Percentiles rank a stretch among this genome's conserved stretches.
These are phyloP conservation scores for Rozella allomycis DNA, from an alignment of 371 early-diverging fungal species.

Conservation along the genomic window DNA sequence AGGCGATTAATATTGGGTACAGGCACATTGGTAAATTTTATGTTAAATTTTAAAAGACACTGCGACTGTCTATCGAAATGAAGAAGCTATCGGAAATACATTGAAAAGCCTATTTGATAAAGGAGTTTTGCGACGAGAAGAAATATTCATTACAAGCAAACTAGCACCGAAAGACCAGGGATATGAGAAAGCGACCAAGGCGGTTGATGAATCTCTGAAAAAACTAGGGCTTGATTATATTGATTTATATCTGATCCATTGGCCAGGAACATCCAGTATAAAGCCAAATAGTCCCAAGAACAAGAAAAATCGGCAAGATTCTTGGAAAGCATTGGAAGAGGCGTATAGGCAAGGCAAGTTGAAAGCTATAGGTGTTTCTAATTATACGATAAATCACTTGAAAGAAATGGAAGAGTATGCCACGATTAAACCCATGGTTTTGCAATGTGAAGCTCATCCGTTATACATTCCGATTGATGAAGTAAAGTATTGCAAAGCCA, in stretches of 20 bases:
- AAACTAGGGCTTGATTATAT: constrained; percentile 58
- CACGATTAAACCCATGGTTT: constrained; percentile 52
- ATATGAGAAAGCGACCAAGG: constrained; percentile 24
- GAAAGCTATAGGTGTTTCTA: constrained; percentile 57
- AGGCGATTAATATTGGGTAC: constrained; percentile 39
- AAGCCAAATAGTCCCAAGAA: constrained; percentile 25
- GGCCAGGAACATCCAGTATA: constrained; percentile 28
- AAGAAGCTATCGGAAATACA: constrained; percentile 51
- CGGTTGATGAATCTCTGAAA: constrained; percentile 35
- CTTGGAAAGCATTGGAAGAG: constrained; percentile 58
- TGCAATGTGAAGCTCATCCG: constrained; percentile 77
- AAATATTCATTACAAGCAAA: constrained; percentile 61
- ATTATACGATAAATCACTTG: constrained; percentile 44
- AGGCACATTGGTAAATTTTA: constrained; percentile 36
- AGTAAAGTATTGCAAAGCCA: constrained; percentile 38
- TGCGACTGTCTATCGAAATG: too few species aligned
- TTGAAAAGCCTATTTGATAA: constrained; percentile 33
- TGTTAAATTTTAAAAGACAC: not conserved
- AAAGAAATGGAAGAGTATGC: constrained; percentile 31
- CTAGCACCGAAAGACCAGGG: constrained; percentile 61
- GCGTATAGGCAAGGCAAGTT: constrained; percentile 27
- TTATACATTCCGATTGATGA: constrained; percentile 53
- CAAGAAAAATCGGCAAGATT: constrained; percentile 26
- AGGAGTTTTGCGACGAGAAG: constrained; percentile 36
- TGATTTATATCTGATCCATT: constrained; percentile 76